Conservation (phyloP, 2,329 filamentous ascomycete species). For the Stachybotrys chlorohalonatus region DNA sequence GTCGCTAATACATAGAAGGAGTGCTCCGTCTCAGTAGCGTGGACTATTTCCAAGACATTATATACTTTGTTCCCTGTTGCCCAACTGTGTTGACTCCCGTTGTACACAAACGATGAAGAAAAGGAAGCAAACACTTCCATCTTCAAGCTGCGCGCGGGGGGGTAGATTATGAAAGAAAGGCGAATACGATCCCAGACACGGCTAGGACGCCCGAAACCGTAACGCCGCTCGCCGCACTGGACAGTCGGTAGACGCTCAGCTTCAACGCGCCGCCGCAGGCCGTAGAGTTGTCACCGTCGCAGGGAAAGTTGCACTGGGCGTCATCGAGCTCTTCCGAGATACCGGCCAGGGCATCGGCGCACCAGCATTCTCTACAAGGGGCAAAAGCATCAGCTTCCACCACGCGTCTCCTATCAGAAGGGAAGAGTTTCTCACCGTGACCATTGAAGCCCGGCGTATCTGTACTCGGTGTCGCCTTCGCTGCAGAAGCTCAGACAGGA, state of each 20-base stretch:
- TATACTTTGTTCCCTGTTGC: too few relatives aligned
- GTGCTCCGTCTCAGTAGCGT: too few relatives aligned
- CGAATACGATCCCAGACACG: conserved; percentile 1
- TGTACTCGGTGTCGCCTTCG: conserved; percentile 26
- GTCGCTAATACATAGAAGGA: neutral
- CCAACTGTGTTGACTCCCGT: too few relatives aligned
- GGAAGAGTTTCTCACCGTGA: conserved; percentile 23
- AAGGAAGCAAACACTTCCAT: too few relatives aligned
- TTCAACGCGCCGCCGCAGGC: conserved; percentile 46
- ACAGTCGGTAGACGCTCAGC: conserved; percentile 33
- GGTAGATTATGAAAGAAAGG: conserved; percentile 3
- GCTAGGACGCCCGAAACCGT: conserved; percentile 2
- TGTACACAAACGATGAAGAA: too few relatives aligned
- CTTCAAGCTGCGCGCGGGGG: too few relatives aligned
- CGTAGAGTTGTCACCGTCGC: conserved; percentile 41
- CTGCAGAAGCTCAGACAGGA: conserved; percentile 43
- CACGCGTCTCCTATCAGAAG: neutral
- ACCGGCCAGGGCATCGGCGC: conserved; percentile 37
- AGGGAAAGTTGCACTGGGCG: conserved; percentile 38
- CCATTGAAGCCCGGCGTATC: conserved; percentile 48
- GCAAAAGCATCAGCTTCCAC: neutral
- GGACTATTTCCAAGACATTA: too few relatives aligned
- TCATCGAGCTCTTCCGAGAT: conserved; percentile 38
- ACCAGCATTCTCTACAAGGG: conserved; percentile 48
- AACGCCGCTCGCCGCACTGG: conserved; percentile 3